Conservation (phyloP, 148 eudicot species). For the Suaeda aralocaspica region DNA sequence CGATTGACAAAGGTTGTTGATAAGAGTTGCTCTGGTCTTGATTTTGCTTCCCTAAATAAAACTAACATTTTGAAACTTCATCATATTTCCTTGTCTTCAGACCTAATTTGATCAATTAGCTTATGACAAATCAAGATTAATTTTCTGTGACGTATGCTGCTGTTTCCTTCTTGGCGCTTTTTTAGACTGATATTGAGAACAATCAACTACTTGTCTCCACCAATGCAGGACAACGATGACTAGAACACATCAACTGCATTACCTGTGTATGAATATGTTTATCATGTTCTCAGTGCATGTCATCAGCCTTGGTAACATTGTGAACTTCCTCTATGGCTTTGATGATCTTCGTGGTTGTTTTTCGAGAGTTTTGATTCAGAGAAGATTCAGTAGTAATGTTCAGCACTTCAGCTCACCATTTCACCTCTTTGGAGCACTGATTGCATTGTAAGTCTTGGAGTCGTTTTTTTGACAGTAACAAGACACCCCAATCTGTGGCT, state of each 20-base stretch:
- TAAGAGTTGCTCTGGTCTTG: constrained; percentile 13
- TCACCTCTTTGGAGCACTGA: constrained; percentile 28
- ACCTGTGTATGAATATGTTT: constrained; percentile 24
- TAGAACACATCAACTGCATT: constrained; percentile 17
- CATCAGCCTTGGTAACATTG: neutral
- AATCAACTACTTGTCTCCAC: constrained; percentile 2
- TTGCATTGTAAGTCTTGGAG: constrained; percentile 26
- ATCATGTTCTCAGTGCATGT: neutral
- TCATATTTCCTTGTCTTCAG: constrained; percentile 18
- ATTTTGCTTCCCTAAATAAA: no score
- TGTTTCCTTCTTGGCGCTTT: neutral
- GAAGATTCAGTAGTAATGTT: constrained; percentile 13
- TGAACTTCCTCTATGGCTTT: constrained; percentile 14
- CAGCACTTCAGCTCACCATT: constrained; percentile 18
- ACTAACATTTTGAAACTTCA: neutral
- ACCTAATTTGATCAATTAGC: constrained; percentile 13
- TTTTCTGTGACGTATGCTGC: neutral
- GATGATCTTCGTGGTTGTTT: constrained; percentile 23
- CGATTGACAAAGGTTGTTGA: constrained; percentile 6
- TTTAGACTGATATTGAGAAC: neutral
- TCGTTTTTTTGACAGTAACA: constrained; percentile 21
- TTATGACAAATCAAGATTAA: constrained; percentile 2
- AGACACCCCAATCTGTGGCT: constrained; percentile 23
- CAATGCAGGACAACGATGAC: constrained; percentile 21
- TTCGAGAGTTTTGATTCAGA: constrained; percentile 15